Conservation (phyloP, 2,329 filamentous ascomycete genomes). For the Pestalotiopsis sp. region DNA sequence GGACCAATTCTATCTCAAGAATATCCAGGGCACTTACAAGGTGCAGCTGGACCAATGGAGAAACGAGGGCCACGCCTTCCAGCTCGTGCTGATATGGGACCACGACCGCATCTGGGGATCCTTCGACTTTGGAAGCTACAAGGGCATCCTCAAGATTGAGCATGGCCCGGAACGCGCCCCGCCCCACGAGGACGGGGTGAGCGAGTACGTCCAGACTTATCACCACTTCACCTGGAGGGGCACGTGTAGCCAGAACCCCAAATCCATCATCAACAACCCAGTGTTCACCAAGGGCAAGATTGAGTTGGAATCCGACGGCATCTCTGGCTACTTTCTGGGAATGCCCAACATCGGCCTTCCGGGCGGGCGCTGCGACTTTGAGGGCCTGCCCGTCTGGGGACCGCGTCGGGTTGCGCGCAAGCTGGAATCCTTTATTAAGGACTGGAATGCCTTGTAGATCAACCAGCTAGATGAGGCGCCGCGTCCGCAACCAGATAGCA, state of each 20-base stretch:
- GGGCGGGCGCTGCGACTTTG: neutral
- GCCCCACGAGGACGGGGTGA: neutral
- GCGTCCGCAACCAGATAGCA: neutral
- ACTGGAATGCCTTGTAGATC: constrained; percentile 6
- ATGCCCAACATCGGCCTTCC: constrained; percentile 4
- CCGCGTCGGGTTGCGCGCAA: constrained; percentile 6
- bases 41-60: neutral
- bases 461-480: neutral
- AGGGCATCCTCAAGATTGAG: neutral
- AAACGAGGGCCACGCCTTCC: neutral
- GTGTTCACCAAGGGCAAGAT: constrained; percentile 9
- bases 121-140: neutral
- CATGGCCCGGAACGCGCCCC: neutral
- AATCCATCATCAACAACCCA: neutral
- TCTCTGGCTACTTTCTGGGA: constrained; percentile 4
- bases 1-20: too few relatives aligned
- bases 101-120: neutral
- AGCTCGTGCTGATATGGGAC: neutral
- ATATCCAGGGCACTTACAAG: neutral
- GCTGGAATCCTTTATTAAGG: neutral
- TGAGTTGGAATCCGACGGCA: neutral
- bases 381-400: neutral
- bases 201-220: neutral
- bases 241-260: neutral
- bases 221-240: constrained; percentile 1